These are phyloP conservation scores for Solanum ossicruentum DNA, from an alignment of 257 asterid species.

Conservation along the genomic window DNA sequence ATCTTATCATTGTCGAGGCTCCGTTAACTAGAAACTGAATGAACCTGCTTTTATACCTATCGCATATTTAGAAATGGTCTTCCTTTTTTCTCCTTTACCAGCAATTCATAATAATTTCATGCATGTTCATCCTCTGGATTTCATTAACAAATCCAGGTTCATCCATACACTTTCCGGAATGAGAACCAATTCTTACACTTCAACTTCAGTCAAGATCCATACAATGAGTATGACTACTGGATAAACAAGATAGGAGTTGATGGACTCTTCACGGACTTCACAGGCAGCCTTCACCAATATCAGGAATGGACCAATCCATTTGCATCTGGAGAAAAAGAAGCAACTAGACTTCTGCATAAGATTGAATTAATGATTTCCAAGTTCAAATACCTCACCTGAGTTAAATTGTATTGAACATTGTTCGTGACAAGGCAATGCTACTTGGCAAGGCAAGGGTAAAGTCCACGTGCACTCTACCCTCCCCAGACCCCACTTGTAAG, in stretches of 20 bases:
- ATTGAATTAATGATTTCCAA: constrained; percentile 45
- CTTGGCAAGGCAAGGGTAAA: too few relatives aligned
- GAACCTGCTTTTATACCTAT: neutral
- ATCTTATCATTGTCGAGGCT: neutral
- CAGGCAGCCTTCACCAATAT: constrained; percentile 79
- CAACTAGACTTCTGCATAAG: constrained; percentile 40
- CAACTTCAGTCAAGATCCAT: constrained; percentile 88
- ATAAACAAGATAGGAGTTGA: constrained; percentile 65
- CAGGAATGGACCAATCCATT: constrained; percentile 69
- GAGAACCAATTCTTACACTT: constrained; percentile 70
- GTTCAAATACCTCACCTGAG: constrained; percentile 15
- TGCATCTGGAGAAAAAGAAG: constrained; percentile 33
- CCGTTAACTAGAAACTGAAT: neutral
- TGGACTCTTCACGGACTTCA: constrained; percentile 88
- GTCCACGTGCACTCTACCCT: too few relatives aligned
- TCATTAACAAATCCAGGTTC: constrained; percentile 49
- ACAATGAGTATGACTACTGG: constrained; percentile 74
- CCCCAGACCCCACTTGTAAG: too few relatives aligned
- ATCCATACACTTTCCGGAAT: constrained; percentile 80
- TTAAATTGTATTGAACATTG: neutral
- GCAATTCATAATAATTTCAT: neutral
- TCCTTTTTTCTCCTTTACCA: neutral
- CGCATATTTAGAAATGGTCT: neutral
- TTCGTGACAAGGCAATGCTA: neutral
- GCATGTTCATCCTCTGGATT: neutral